Percentiles rank a stretch among this genome's conserved stretches.
phyloP scores from a whole-genome alignment of 371 early-diverging fungal genomes.

The Saksenaea oblongispora region DNA sequence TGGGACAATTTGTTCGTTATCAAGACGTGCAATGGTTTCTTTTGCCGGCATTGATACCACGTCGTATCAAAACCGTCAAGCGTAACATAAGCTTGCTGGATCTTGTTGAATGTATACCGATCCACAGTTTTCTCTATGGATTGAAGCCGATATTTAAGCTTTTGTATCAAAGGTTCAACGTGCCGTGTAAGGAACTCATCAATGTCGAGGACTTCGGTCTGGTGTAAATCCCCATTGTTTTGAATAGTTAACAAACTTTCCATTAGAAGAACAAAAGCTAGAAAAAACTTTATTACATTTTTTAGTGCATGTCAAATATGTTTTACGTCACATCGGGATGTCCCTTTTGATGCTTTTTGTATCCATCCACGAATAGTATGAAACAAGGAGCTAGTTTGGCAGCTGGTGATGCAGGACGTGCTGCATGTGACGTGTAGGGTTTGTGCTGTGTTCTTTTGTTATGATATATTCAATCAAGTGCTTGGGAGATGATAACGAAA shows the following conservation, averaged over 20 bases:
- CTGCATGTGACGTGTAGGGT: too few relatives aligned
- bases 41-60: slow-evolving; percentile 33
- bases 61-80: slow-evolving; percentile 35
- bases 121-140: slow-evolving; percentile 31
- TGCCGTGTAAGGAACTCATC: slow-evolving; percentile 45
- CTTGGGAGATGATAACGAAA: too few relatives aligned
- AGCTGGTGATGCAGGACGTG: too few relatives aligned
- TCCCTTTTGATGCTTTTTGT: not conserved
- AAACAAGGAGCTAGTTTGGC: not conserved
- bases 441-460: too few relatives aligned
- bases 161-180: slow-evolving; percentile 43
- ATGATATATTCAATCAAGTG: too few relatives aligned
- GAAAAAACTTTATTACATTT: not conserved
- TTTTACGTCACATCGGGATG: not conserved
- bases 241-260: slow-evolving; percentile 44
- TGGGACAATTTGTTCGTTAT: slow-evolving; percentile 16
- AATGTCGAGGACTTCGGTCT: slow-evolving; percentile 38
- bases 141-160: slow-evolving; percentile 41
- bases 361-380: not conserved
- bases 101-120: slow-evolving; percentile 28
- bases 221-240: slow-evolving; percentile 12
- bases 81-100: slow-evolving; percentile 28
- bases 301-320: not conserved
- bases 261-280: slow-evolving; percentile 20
- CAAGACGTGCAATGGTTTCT: not conserved